phyloP scores from a whole-genome alignment of 139 green algal species.

The Chlorella sp. region DNA sequence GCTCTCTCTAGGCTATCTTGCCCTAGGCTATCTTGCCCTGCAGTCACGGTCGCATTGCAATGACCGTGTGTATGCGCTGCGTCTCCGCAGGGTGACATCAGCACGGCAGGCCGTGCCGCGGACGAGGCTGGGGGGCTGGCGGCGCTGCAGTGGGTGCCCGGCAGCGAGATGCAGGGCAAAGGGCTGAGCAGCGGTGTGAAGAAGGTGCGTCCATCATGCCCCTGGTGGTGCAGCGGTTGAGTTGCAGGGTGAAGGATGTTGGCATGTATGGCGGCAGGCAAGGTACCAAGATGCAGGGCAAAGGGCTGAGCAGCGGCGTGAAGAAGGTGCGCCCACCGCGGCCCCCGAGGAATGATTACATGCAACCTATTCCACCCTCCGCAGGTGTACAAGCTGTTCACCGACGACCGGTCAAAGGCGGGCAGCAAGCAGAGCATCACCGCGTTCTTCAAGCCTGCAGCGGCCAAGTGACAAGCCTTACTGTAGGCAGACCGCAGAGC shows the following conservation, averaged over 20 bases:
- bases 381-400: slow-evolving; percentile 33
- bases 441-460: slow-evolving; percentile 14
- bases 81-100: slow-evolving; percentile 3
- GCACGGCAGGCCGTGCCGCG: not conserved
- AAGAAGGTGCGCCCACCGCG: slow-evolving; percentile 52
- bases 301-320: slow-evolving; percentile 61
- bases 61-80: no score
- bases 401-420: not conserved
- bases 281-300: slow-evolving; percentile 33
- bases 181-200: slow-evolving; percentile 63
- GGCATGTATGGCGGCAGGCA: no score
- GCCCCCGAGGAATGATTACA: no score
- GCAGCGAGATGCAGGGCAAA: slow-evolving; percentile 37
- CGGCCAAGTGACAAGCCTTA: not conserved
- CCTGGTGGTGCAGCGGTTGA: no score
- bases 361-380: no score
- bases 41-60: no score
- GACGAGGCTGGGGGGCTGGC: not conserved
- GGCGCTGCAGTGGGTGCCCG: slow-evolving; percentile 50
- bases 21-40: no score
- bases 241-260: no score
- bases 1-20: no score
- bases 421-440: slow-evolving; percentile 26
- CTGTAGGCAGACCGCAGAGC: no score
- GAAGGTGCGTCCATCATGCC: slow-evolving; percentile 50